Percentiles rank a stretch among this genome's conserved stretches.
Evolutionary conservation across 139 green algal genomes (phyloP).

Genomic region (Pleodorina starrii): DNA sequence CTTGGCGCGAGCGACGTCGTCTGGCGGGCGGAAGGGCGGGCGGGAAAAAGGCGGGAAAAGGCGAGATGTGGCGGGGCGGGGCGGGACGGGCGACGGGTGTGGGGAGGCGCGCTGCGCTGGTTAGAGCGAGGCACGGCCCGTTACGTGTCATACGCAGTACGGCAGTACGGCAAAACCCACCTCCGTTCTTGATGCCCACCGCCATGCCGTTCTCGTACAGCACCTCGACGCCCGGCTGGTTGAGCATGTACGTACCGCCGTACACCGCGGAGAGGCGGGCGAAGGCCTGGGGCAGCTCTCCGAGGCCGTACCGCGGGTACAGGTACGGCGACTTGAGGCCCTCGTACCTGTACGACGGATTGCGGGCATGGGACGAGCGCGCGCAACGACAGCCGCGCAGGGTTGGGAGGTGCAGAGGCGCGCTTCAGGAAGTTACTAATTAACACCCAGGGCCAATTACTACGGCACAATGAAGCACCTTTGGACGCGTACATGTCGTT

Average conservation of each 20-base stretch:
- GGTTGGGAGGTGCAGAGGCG: too few relatives aligned
- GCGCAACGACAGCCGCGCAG: too few relatives aligned
- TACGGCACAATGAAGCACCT: too few relatives aligned
- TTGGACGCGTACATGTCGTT: too few relatives aligned
- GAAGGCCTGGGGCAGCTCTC: slow-evolving; percentile 89
- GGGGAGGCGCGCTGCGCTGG: too few relatives aligned
- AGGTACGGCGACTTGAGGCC: slow-evolving; percentile 95
- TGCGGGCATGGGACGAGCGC: too few relatives aligned
- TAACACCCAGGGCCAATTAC: too few relatives aligned
- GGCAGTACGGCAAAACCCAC: slow-evolving; percentile 33
- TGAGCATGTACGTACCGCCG: slow-evolving; percentile 99
- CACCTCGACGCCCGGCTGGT: slow-evolving; percentile 86
- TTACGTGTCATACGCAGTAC: neutral
- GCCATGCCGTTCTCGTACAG: slow-evolving; percentile 88
- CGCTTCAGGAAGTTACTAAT: too few relatives aligned
- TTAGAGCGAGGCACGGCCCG: neutral
- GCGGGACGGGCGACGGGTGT: neutral
- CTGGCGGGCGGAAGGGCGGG: neutral
- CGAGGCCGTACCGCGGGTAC: slow-evolving; percentile 98
- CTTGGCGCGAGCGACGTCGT: slow-evolving; percentile 88
- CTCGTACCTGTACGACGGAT: slow-evolving; percentile 88
- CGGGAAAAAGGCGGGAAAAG: too few relatives aligned
- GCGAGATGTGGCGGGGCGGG: neutral
- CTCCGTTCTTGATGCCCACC: slow-evolving; percentile 90
- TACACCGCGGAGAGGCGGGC: slow-evolving; percentile 96